phyloP scores from a whole-genome alignment of 2,329 filamentous ascomycete species.

The Phialophora chinensis region DNA sequence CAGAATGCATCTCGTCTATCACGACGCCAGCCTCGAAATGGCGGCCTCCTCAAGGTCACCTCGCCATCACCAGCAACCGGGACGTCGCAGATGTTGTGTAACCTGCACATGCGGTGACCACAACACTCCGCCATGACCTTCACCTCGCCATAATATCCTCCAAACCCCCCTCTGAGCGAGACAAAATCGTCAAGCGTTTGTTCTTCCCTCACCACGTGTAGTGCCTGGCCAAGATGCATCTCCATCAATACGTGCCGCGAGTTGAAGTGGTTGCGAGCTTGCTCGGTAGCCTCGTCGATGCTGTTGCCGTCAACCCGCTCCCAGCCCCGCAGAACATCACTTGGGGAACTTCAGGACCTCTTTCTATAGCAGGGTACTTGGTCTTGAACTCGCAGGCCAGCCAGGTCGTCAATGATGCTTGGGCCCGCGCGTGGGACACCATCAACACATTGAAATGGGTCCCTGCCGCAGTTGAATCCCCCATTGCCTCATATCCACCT shows the following conservation, averaged over 20 bases:
- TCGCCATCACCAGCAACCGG: constrained; percentile 13
- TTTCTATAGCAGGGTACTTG: constrained; percentile 49
- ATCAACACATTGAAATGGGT: constrained; percentile 61
- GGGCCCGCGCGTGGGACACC: constrained; percentile 56
- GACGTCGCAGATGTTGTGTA: constrained; percentile 15
- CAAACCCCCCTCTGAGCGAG: not conserved
- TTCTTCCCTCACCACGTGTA: not conserved
- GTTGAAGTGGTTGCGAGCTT: constrained; percentile 10
- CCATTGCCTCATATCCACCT: constrained; percentile 56
- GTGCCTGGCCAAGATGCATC: constrained; percentile 17
- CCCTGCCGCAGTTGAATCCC: constrained; percentile 59
- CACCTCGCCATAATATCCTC: constrained; percentile 12
- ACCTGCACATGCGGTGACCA: constrained; percentile 17
- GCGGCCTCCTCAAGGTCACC: not conserved
- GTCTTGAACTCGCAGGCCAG: constrained; percentile 48
- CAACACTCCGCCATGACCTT: constrained; percentile 6
- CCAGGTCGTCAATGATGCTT: constrained; percentile 53
- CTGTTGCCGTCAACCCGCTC: constrained; percentile 60
- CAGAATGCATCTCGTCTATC: constrained; percentile 11
- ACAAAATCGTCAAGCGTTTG: not conserved
- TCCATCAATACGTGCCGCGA: not conserved
- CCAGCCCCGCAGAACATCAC: constrained; percentile 60
- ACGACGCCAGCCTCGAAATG: not conserved
- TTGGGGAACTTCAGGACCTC: constrained; percentile 60
- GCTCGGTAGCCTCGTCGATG: constrained; percentile 37